Conservation (phyloP, 192 early-diverging fungal genomes). For the Umbelopsis sp. region DNA sequence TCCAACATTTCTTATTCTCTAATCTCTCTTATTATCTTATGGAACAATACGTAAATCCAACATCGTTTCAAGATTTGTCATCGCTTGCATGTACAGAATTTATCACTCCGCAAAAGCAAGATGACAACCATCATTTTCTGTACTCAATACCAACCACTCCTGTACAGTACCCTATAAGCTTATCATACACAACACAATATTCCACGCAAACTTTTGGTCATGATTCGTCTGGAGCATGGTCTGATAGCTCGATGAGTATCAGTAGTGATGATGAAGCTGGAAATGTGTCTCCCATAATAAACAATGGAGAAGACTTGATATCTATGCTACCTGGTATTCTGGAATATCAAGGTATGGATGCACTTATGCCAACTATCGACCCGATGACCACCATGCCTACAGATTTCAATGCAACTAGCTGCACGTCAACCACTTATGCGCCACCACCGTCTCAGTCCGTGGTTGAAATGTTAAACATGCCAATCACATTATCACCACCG, state of each 20-base stretch:
- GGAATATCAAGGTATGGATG: constrained; percentile 13
- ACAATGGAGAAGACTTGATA: constrained; percentile 9
- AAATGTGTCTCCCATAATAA: constrained; percentile 1
- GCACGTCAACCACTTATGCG: background rate
- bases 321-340: constrained; percentile 1
- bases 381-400: background rate
- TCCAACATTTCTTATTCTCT: background rate
- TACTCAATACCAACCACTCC: background rate
- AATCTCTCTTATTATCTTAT: background rate
- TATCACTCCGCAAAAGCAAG: background rate
- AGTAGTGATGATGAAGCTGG: constrained; percentile 9
- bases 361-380: constrained; percentile 10
- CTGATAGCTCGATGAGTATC: constrained; percentile 11
- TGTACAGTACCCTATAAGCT: background rate
- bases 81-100: constrained; percentile 12
- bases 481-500: background rate
- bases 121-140: background rate
- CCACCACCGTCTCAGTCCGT: background rate
- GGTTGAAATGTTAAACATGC: background rate
- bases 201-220: background rate
- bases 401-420: background rate
- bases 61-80: background rate
- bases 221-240: constrained; percentile 5
- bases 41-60: constrained; percentile 3
- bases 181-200: background rate